These are phyloP conservation scores for Cyclaneusma minus DNA, from an alignment of 2,329 filamentous ascomycete genomes.

Conservation along the genomic window DNA sequence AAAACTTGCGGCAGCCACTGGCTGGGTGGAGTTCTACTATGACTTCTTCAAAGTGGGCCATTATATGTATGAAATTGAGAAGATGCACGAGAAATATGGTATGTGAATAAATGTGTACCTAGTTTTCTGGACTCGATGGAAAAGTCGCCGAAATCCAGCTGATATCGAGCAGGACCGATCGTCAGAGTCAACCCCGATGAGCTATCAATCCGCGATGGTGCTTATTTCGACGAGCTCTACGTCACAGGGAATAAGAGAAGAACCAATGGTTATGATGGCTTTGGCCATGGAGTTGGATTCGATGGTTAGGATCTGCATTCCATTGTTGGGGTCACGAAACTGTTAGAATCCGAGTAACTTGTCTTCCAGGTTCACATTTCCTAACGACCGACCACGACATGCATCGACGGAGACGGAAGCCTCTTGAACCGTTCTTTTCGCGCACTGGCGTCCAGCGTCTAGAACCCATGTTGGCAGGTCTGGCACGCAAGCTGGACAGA, in stretches of 20 bases:
- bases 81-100: slow-evolving; percentile 9
- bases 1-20: slow-evolving; percentile 10
- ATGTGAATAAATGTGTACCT: neutral
- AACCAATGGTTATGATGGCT: no score
- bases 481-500: no score
- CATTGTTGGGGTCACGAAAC: no score
- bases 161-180: slow-evolving; percentile 14
- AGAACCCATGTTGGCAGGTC: no score
- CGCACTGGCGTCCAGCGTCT: no score
- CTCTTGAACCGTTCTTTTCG: slow-evolving; percentile 7
- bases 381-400: slow-evolving; percentile 4
- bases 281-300: no score
- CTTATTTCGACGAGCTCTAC: slow-evolving; percentile 15
- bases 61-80: neutral
- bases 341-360: no score
- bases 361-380: no score
- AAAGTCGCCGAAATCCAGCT: neutral
- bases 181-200: slow-evolving; percentile 17
- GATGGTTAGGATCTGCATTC: no score
- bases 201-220: slow-evolving; percentile 13
- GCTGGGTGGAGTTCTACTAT: slow-evolving; percentile 8
- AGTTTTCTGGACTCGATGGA: neutral
- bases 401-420: slow-evolving; percentile 3
- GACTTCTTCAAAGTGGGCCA: slow-evolving; percentile 6
- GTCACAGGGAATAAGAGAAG: no score